phyloP scores from a whole-genome alignment of 352 stramenopile species.

The Blastocystis sp. region DNA sequence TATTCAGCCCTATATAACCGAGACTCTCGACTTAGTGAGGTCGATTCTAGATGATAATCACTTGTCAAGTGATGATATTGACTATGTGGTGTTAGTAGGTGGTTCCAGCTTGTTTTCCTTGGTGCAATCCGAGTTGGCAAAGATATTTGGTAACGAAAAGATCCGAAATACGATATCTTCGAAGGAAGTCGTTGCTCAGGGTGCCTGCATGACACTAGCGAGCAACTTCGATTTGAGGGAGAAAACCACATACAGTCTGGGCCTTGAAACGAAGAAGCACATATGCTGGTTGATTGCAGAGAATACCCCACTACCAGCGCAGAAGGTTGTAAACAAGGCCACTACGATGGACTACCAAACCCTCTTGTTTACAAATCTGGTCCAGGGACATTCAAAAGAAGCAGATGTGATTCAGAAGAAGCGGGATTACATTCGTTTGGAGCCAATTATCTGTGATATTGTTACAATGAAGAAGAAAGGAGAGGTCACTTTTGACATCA shows the following conservation, averaged over 20 bases:
- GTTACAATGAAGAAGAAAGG: not conserved
- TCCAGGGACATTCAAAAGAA: not conserved
- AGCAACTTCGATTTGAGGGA: not conserved
- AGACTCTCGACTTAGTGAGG: slow-evolving; percentile 87
- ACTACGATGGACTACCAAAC: not conserved
- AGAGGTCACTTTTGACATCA: not conserved
- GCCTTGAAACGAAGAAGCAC: not conserved
- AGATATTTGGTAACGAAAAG: slow-evolving; percentile 97
- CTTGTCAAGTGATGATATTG: slow-evolving; percentile 89
- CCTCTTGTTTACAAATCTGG: not conserved
- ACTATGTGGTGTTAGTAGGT: slow-evolving; percentile 97
- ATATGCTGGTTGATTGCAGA: slow-evolving; percentile 19
- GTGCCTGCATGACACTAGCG: slow-evolving; percentile 69
- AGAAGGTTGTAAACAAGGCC: not conserved
- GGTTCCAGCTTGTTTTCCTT: slow-evolving; percentile 94
- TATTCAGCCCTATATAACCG: slow-evolving; percentile 76
- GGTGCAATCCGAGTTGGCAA: slow-evolving; percentile 89
- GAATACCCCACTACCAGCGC: not conserved
- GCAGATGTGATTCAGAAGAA: not conserved
- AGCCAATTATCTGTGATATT: not conserved
- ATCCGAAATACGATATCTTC: slow-evolving; percentile 83
- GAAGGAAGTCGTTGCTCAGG: slow-evolving; percentile 96
- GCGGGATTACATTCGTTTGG: not conserved
- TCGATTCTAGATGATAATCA: slow-evolving; percentile 90
- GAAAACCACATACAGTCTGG: not conserved